phyloP scores from a whole-genome alignment of 2,329 filamentous ascomycete genomes.

The Cladosporium sp. region DNA sequence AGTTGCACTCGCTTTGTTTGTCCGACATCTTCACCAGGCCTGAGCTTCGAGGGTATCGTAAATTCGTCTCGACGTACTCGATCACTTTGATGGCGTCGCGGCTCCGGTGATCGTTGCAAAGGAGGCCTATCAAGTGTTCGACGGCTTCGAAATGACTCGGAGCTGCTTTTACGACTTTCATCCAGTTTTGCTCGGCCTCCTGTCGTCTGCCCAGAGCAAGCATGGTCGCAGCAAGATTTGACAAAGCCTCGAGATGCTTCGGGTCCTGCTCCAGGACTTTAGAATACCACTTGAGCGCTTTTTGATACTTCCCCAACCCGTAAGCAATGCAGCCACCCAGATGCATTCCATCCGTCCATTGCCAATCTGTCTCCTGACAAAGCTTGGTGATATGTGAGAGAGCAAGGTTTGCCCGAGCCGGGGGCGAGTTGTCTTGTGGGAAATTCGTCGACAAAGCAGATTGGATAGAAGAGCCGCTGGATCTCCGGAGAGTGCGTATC shows the following conservation, averaged over 20 bases:
- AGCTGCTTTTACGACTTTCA: conserved; percentile 73
- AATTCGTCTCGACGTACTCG: conserved; percentile 71
- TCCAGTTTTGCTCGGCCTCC: conserved; percentile 84
- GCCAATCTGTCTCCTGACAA: conserved; percentile 76
- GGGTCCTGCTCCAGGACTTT: conserved; percentile 59
- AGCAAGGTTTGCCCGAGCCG: conserved; percentile 58
- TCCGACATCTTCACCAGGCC: conserved; percentile 49
- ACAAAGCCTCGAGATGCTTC: conserved; percentile 84
- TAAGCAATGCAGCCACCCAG: conserved; percentile 90
- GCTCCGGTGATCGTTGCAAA: conserved; percentile 76
- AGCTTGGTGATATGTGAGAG: conserved; percentile 68
- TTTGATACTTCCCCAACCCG: conserved; percentile 77
- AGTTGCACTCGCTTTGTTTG: conserved; percentile 57
- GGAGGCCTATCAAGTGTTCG: conserved; percentile 83
- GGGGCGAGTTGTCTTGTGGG: conserved; percentile 34
- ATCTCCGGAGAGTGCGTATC: conserved; percentile 21
- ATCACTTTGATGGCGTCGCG: conserved; percentile 86
- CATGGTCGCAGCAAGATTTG: conserved; percentile 85
- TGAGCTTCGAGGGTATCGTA: conserved; percentile 50
- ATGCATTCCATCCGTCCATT: conserved; percentile 91
- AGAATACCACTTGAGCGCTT: conserved; percentile 70
- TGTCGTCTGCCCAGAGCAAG: conserved; percentile 76
- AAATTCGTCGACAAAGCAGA: conserved; percentile 18
- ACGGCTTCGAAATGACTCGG: conserved; percentile 92
- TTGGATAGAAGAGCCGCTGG: conserved; percentile 26